Percentiles rank a stretch among this genome's conserved stretches.
phyloP scores from a whole-genome alignment of 108 stramenopile genomes.

The Stephanodiscus triporus region DNA sequence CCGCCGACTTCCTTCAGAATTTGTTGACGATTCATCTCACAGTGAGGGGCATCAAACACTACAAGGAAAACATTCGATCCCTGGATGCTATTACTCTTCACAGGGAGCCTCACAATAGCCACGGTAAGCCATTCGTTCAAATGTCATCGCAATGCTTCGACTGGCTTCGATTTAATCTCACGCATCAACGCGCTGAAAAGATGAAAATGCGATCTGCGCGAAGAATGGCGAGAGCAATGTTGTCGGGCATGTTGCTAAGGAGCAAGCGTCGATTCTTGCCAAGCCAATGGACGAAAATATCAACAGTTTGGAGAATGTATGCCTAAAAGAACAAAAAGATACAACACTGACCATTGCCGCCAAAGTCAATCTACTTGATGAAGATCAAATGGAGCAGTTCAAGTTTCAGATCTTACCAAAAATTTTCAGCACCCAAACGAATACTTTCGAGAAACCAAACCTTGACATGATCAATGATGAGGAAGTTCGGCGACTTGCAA shows the following conservation, averaged over 20 bases:
- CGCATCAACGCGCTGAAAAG: not conserved
- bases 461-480: conserved; percentile 8
- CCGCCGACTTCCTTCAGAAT: not conserved
- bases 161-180: not conserved
- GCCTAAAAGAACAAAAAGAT: conserved; percentile 13
- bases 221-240: conserved; percentile 1
- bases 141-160: not conserved
- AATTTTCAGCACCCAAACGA: not conserved
- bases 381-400: conserved; percentile 18
- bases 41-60: conserved; percentile 11
- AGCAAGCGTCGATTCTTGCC: conserved; percentile 23
- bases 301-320: conserved; percentile 13
- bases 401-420: conserved; percentile 2
- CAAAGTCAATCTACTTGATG: conserved; percentile 1
- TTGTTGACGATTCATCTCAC: conserved; percentile 7
- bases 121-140: not conserved
- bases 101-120: conserved; percentile 8
- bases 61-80: conserved; percentile 13
- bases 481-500: conserved; percentile 17
- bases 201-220: conserved; percentile 21
- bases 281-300: conserved; percentile 6
- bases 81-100: conserved; percentile 11
- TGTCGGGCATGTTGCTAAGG: conserved; percentile 27
- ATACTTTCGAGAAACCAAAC: not conserved
- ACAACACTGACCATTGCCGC: not conserved